A percentile compares a stretch with the other conserved stretches of the same genome.
Evolutionary conservation across 2,329 filamentous ascomycete genomes (phyloP).

Genomic region (Ceratocystis ficicola): DNA sequence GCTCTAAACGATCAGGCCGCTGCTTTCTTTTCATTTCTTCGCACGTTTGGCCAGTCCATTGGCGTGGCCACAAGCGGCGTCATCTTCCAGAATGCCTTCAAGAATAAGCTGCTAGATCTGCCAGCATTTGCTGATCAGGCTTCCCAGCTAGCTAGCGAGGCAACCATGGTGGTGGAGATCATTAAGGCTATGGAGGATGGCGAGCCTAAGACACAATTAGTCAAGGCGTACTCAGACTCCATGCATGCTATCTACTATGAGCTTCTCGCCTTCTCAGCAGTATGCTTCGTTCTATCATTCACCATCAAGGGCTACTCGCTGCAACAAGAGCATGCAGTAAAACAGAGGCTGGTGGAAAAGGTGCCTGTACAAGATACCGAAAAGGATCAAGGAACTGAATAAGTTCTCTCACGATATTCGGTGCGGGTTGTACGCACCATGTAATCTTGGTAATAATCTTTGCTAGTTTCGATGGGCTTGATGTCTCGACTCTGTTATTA

Average conservation of each 20-base stretch:
- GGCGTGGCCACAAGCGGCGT: slow-evolving; percentile 40
- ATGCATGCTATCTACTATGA: slow-evolving; percentile 29
- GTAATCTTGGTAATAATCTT: slow-evolving; percentile 32
- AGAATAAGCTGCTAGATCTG: slow-evolving; percentile 37
- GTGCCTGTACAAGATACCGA: neutral
- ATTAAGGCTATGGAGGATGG: slow-evolving; percentile 41
- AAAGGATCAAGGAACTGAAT: neutral
- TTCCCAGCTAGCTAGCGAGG: slow-evolving; percentile 43
- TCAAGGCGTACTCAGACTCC: slow-evolving; percentile 29
- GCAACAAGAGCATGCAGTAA: slow-evolving; percentile 28
- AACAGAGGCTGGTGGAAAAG: slow-evolving; percentile 21
- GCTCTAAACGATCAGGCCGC: slow-evolving; percentile 43
- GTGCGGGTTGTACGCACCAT: slow-evolving; percentile 33
- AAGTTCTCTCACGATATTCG: slow-evolving; percentile 36
- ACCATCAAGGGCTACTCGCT: slow-evolving; percentile 28
- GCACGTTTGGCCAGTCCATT: slow-evolving; percentile 27
- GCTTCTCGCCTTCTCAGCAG: slow-evolving; percentile 27
- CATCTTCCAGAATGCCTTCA: slow-evolving; percentile 56
- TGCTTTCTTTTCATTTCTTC: slow-evolving; percentile 51
- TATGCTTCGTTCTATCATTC: slow-evolving; percentile 28
- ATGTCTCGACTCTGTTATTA: neutral
- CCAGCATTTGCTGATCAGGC: slow-evolving; percentile 35
- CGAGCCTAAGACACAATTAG: slow-evolving; percentile 25
- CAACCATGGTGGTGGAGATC: slow-evolving; percentile 45
- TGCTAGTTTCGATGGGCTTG: neutral